These are phyloP conservation scores for Saksenaea oblongispora DNA, from an alignment of 371 early-diverging fungal species.

Conservation along the genomic window DNA sequence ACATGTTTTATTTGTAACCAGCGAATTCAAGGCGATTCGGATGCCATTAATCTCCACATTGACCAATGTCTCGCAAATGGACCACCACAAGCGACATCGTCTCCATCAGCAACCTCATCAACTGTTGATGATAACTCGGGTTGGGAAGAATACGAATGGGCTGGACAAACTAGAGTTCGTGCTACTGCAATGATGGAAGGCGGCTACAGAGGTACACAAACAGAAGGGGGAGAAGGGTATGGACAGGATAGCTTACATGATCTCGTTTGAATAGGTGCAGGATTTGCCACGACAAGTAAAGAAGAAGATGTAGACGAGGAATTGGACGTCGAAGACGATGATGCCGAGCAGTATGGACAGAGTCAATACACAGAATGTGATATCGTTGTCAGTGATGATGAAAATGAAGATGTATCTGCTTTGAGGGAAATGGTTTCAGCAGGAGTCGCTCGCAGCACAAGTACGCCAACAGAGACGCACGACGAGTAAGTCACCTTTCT, in stretches of 20 bases:
- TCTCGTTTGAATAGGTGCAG: slow-evolving; percentile 38
- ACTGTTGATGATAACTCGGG: slow-evolving; percentile 4
- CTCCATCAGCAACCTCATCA: neutral
- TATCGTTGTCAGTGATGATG: slow-evolving; percentile 51
- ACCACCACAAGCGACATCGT: slow-evolving; percentile 10
- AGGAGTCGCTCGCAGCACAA: slow-evolving; percentile 7
- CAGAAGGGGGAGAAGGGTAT: neutral
- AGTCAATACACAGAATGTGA: slow-evolving; percentile 75
- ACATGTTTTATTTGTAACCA: slow-evolving; percentile 79
- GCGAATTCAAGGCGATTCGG: slow-evolving; percentile 58
- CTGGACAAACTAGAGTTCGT: slow-evolving; percentile 81
- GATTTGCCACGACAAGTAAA: slow-evolving; percentile 55
- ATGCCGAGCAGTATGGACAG: slow-evolving; percentile 69
- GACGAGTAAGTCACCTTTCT: slow-evolving; percentile 10
- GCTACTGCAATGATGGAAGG: slow-evolving; percentile 85
- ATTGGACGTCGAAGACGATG: slow-evolving; percentile 80
- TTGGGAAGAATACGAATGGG: slow-evolving; percentile 86
- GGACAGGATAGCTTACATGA: neutral
- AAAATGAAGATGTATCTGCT: slow-evolving; percentile 52
- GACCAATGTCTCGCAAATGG: slow-evolving; percentile 62
- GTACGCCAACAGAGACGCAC: slow-evolving; percentile 6
- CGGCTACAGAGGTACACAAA: slow-evolving; percentile 55
- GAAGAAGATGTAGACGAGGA: slow-evolving; percentile 79
- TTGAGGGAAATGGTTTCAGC: slow-evolving; percentile 52
- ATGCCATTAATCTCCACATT: slow-evolving; percentile 69